phyloP scores from a whole-genome alignment of 129 eudicot genomes.

The Centella asiatica region DNA sequence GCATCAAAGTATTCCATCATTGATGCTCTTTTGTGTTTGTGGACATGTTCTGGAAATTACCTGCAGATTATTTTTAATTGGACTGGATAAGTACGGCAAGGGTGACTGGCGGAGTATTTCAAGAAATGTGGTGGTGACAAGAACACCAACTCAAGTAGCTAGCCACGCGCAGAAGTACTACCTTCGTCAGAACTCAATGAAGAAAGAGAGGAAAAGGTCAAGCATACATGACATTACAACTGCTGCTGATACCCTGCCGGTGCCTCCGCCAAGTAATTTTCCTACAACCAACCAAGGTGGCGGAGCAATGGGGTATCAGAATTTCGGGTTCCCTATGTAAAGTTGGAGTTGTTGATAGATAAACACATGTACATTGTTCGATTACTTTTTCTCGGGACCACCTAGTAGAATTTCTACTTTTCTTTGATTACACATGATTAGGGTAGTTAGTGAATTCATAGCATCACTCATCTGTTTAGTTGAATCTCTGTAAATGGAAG shows the following conservation, averaged over 20 bases:
- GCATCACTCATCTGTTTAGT: no score
- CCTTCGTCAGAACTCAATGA: slow-evolving; percentile 54
- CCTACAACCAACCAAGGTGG: slow-evolving; percentile 26
- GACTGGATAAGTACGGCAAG: slow-evolving; percentile 49
- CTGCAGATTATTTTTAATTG: slow-evolving; percentile 40
- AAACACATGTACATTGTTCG: no score
- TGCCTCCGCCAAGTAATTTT: slow-evolving; percentile 29
- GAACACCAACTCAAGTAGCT: slow-evolving; percentile 71
- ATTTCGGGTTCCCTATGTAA: slow-evolving; percentile 25
- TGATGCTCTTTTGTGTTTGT: background rate
- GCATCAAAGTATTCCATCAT: background rate
- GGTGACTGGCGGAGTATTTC: slow-evolving; percentile 87
- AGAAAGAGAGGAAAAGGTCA: slow-evolving; percentile 65
- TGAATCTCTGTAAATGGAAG: no score
- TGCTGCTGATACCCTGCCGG: slow-evolving; percentile 25
- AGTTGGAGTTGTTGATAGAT: background rate
- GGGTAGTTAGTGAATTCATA: no score
- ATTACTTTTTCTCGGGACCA: no score
- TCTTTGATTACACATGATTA: no score
- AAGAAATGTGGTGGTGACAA: slow-evolving; percentile 53
- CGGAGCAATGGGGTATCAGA: slow-evolving; percentile 35
- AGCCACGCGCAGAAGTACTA: slow-evolving; percentile 71
- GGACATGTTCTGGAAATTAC: background rate
- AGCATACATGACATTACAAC: slow-evolving; percentile 75
- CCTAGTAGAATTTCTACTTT: no score